Percentiles rank a stretch among this genome's conserved stretches.
Evolutionary conservation across 2,329 filamentous ascomycete genomes (phyloP).

Genomic region (Neonectria punicea): DNA sequence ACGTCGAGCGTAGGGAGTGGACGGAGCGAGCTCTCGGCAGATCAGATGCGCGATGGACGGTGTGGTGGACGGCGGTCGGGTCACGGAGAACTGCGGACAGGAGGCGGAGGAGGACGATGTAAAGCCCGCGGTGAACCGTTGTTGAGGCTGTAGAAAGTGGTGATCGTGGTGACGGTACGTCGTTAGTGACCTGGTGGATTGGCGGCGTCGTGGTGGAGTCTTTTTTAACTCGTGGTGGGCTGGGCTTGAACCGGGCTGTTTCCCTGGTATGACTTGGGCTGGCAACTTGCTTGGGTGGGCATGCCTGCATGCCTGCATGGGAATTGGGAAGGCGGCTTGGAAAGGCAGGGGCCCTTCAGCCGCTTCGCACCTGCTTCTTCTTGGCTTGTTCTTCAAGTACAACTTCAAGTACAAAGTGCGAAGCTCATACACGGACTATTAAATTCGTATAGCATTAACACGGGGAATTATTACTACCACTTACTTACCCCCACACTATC

Average conservation of each 20-base stretch:
- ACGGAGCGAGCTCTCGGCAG: constrained; percentile 20
- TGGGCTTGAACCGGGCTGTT: constrained; percentile 1
- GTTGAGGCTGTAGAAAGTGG: constrained; percentile 4
- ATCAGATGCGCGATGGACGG: neutral
- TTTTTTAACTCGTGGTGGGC: constrained; percentile 7
- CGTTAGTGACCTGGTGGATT: constrained; percentile 13
- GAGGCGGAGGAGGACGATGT: constrained; percentile 7
- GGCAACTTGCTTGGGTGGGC: neutral
- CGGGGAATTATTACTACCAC: neutral
- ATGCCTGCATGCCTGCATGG: constrained; percentile 11
- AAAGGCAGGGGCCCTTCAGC: neutral
- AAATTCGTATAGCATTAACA: neutral
- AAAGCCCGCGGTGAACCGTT: constrained; percentile 13
- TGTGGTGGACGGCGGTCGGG: neutral
- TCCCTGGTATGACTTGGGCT: neutral
- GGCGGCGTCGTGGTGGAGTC: constrained; percentile 26
- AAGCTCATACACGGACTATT: neutral
- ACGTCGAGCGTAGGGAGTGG: constrained; percentile 4
- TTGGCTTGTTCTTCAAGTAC: no score
- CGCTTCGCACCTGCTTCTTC: neutral
- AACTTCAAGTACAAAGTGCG: neutral
- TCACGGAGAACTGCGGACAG: neutral
- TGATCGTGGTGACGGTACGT: constrained; percentile 23
- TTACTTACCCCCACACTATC: neutral
- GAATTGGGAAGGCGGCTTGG: neutral